Evolutionary conservation across 176 grass and related monocot genomes (phyloP).

Genomic region (Stipa capillata): DNA sequence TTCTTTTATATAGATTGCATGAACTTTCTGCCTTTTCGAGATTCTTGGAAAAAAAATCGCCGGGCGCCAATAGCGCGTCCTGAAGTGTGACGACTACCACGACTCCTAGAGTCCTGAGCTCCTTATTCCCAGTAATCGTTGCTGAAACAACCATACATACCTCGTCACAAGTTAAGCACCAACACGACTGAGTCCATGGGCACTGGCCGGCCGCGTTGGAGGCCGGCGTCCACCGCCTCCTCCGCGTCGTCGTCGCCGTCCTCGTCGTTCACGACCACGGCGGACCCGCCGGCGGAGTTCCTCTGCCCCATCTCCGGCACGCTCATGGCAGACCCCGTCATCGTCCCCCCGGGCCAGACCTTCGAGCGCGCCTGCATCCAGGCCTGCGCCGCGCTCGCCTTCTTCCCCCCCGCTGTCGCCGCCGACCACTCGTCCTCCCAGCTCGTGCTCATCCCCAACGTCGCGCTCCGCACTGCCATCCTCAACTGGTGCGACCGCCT

Average conservation of each 20-base stretch:
- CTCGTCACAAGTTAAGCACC: neutral
- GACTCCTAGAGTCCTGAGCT: neutral
- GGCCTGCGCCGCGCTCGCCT: conserved; percentile 60
- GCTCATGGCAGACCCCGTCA: conserved; percentile 84
- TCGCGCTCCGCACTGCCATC: conserved; percentile 68
- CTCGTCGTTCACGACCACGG: conserved; percentile 39
- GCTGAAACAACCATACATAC: neutral
- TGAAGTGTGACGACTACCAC: neutral
- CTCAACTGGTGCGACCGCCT: conserved; percentile 76
- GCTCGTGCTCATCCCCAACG: conserved; percentile 68
- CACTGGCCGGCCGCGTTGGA: conserved; percentile 35
- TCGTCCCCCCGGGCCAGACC: conserved; percentile 47
- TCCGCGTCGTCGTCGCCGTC: conserved; percentile 18
- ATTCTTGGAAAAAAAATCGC: too few species aligned
- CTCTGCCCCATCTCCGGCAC: conserved; percentile 84
- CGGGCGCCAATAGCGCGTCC: conserved; percentile 8
- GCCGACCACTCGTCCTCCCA: conserved; percentile 32
- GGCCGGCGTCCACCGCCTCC: neutral
- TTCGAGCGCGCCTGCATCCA: conserved; percentile 93
- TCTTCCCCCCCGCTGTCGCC: conserved; percentile 47
- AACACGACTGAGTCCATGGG: conserved; percentile 15
- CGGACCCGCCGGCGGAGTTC: conserved; percentile 67
- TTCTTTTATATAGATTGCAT: too few species aligned
- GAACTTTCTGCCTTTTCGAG: too few species aligned
- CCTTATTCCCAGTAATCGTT: neutral